A percentile compares a stretch with the other conserved stretches of the same genome.
These are phyloP conservation scores for Thoreauomyces humboldtii DNA, from an alignment of 192 early-diverging fungal genomes.

Conservation along the genomic window DNA sequence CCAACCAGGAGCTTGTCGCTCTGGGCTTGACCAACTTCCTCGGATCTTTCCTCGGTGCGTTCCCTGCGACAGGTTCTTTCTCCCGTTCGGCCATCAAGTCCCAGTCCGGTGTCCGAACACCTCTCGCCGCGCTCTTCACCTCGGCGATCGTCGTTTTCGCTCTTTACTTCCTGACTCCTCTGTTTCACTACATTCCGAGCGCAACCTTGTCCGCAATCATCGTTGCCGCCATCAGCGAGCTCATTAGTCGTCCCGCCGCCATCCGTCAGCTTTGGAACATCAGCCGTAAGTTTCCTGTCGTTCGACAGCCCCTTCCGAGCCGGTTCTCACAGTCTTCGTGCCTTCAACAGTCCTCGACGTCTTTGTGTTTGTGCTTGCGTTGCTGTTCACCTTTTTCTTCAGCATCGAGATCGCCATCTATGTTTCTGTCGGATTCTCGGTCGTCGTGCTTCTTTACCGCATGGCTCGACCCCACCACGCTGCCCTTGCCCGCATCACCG, in stretches of 20 bases:
- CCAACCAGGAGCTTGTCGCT: slow-evolving; percentile 88
- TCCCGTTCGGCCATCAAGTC: slow-evolving; percentile 90
- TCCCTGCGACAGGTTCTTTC: slow-evolving; percentile 90
- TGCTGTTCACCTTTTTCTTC: slow-evolving; percentile 62
- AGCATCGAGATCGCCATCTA: slow-evolving; percentile 81
- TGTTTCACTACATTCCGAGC: slow-evolving; percentile 83
- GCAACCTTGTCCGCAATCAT: slow-evolving; percentile 81
- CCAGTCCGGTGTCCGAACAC: slow-evolving; percentile 80
- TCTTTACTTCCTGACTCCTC: slow-evolving; percentile 76
- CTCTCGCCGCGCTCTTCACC: slow-evolving; percentile 75
- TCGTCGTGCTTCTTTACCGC: slow-evolving; percentile 74
- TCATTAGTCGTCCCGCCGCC: slow-evolving; percentile 64
- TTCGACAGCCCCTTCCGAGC: too few relatives aligned
- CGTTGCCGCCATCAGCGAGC: slow-evolving; percentile 78
- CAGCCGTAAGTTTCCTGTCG: too few relatives aligned
- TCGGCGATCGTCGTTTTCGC: slow-evolving; percentile 77
- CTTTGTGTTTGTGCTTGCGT: slow-evolving; percentile 44
- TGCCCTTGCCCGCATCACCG: slow-evolving; percentile 34
- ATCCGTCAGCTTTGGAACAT: slow-evolving; percentile 65
- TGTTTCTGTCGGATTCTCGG: slow-evolving; percentile 67
- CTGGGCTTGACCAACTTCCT: slow-evolving; percentile 85
- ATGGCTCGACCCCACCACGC: slow-evolving; percentile 68
- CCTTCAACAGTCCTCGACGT: slow-evolving; percentile 59
- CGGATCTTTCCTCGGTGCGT: slow-evolving; percentile 83
- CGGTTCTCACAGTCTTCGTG: too few relatives aligned